These are phyloP conservation scores for Echinochloa phyllopogon DNA, from an alignment of 176 grass and related monocot genomes.

Conservation along the genomic window DNA sequence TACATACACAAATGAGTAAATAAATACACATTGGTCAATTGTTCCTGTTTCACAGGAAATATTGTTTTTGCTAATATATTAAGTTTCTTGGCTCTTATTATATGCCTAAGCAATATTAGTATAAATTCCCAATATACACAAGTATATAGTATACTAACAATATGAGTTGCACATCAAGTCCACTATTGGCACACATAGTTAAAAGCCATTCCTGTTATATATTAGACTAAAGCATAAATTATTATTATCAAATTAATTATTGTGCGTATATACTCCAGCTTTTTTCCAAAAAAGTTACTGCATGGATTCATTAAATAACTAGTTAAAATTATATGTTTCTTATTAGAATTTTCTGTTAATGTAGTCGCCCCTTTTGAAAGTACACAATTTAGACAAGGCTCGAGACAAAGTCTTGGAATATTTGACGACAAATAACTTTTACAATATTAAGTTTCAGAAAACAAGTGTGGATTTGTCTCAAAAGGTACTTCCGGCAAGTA, in stretches of 20 bases:
- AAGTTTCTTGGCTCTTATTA: not conserved
- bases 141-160: not conserved
- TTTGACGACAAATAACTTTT: not conserved
- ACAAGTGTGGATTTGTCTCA: not conserved
- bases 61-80: not conserved
- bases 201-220: no score
- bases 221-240: not conserved
- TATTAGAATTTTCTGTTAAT: not conserved
- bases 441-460: not conserved
- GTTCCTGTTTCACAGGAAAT: not conserved
- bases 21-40: not conserved
- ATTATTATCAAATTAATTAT: not conserved
- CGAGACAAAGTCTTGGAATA: not conserved
- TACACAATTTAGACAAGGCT: not conserved
- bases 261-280: not conserved
- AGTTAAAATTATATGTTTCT: not conserved
- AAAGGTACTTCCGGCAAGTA: not conserved
- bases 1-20: not conserved
- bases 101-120: not conserved
- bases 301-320: not conserved
- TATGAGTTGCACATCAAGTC: not conserved
- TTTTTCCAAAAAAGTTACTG: not conserved
- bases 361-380: not conserved
- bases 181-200: not conserved
- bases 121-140: not conserved